Conservation (phyloP, 2,329 filamentous ascomycete species). For the Neofusicoccum sp. region DNA sequence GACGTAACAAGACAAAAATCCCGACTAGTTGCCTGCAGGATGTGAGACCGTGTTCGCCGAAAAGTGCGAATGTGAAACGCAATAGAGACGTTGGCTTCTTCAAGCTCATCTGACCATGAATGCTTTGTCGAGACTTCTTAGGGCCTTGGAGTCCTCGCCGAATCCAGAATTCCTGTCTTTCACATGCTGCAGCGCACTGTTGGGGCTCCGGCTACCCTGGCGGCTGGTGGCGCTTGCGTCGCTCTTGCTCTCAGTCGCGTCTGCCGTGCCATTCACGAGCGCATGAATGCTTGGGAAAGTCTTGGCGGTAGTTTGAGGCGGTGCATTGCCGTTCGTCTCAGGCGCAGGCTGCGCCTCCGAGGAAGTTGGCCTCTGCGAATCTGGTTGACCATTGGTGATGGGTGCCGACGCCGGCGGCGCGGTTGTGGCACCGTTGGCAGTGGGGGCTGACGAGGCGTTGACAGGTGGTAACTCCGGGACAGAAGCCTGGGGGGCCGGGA, state of each 20-base stretch:
- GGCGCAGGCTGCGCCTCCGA: conserved; percentile 46
- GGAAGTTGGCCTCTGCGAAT: conserved; percentile 44
- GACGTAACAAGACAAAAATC: not conserved
- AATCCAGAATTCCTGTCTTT: conserved; percentile 16
- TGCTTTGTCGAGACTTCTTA: conserved; percentile 22
- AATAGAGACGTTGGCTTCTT: conserved; percentile 11
- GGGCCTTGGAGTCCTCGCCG: conserved; percentile 19
- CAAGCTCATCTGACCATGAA: conserved; percentile 19
- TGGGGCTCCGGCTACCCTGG: conserved; percentile 46
- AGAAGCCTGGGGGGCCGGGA: not conserved
- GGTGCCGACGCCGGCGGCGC: conserved; percentile 25
- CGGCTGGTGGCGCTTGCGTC: conserved; percentile 39
- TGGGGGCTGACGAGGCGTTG: conserved; percentile 25
- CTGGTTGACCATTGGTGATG: conserved; percentile 29
- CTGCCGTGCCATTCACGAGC: conserved; percentile 42
- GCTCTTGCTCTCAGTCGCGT: conserved; percentile 30
- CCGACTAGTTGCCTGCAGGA: not conserved
- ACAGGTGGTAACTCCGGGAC: conserved; percentile 41
- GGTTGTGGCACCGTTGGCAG: conserved; percentile 25
- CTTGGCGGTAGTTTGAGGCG: conserved; percentile 34
- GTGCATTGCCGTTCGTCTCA: conserved; percentile 31
- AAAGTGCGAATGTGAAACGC: conserved; percentile 4
- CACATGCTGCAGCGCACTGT: conserved; percentile 21
- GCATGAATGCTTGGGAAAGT: conserved; percentile 59
- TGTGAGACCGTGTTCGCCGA: not conserved